Percentiles rank a stretch among this genome's conserved stretches.
Evolutionary conservation across 495 filamentous ascomycete genomes (phyloP).

Genomic region (Evansstolkia leycettana): DNA sequence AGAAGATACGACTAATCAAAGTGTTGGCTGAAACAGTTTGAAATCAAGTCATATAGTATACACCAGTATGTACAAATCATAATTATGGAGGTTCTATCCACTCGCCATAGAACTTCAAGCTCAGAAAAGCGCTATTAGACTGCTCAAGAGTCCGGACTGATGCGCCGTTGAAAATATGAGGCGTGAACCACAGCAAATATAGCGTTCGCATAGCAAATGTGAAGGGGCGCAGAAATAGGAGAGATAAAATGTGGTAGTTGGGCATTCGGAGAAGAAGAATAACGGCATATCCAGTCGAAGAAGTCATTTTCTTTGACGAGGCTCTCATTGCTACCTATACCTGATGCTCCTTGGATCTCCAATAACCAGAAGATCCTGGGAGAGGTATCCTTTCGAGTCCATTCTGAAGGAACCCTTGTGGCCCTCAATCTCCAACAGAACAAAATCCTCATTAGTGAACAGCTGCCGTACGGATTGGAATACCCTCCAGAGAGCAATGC

Average conservation of each 20-base stretch:
- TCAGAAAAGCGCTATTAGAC: no score
- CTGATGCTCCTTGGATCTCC: conserved; percentile 16
- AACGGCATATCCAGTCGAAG: conserved; percentile 1
- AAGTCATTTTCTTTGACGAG: not conserved
- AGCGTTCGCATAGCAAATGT: no score
- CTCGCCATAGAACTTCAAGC: no score
- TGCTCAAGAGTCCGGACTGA: no score
- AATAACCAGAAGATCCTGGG: conserved; percentile 24
- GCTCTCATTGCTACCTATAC: not conserved
- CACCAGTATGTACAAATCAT: no score
- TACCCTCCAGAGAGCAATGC: conserved; percentile 19
- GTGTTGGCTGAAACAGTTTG: no score
- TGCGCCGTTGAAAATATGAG: no score
- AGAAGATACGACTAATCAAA: no score
- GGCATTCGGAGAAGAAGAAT: conserved; percentile 2
- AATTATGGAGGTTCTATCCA: no score
- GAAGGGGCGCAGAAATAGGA: not conserved
- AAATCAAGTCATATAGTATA: no score
- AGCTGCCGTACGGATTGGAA: conserved; percentile 29
- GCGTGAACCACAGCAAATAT: no score
- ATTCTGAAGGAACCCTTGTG: conserved; percentile 25
- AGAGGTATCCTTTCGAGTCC: conserved; percentile 27
- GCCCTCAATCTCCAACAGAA: conserved; percentile 30
- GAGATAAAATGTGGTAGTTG: conserved; percentile 1
- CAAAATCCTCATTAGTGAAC: conserved; percentile 34